These are phyloP conservation scores for Flaveria linearis DNA, from an alignment of 129 eudicot species.

Conservation along the genomic window DNA sequence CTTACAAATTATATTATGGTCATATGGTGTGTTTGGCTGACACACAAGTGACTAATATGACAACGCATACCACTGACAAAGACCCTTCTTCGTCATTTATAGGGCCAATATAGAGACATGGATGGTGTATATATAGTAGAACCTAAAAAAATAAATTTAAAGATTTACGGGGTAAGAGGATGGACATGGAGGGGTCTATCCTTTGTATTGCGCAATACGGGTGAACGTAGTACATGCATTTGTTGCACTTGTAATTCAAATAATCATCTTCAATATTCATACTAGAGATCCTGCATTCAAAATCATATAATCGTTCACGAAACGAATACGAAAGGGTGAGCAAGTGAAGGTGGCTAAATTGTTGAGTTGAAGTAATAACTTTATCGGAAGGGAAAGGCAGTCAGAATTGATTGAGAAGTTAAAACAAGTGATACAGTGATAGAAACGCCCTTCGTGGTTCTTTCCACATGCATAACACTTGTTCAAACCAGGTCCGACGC, in stretches of 20 bases:
- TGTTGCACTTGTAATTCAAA: not conserved
- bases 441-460: not conserved
- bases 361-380: not conserved
- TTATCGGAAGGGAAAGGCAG: constrained; percentile 1
- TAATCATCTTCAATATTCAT: not conserved
- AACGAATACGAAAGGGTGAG: not conserved
- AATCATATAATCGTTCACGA: not conserved
- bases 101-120: too few species aligned
- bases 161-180: too few species aligned
- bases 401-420: constrained; percentile 7
- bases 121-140: too few species aligned
- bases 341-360: not conserved
- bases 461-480: not conserved
- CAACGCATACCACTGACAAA: too few species aligned
- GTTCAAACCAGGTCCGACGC: not conserved
- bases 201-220: constrained; percentile 6
- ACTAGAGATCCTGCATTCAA: not conserved
- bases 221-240: constrained; percentile 11
- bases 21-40: too few species aligned
- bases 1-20: too few species aligned
- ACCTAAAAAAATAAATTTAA: not conserved
- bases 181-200: too few species aligned
- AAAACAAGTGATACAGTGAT: not conserved
- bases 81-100: too few species aligned
- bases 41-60: too few species aligned